These are phyloP conservation scores for Phytophthora multivora DNA, from an alignment of 352 stramenopile genomes.

Conservation along the genomic window DNA sequence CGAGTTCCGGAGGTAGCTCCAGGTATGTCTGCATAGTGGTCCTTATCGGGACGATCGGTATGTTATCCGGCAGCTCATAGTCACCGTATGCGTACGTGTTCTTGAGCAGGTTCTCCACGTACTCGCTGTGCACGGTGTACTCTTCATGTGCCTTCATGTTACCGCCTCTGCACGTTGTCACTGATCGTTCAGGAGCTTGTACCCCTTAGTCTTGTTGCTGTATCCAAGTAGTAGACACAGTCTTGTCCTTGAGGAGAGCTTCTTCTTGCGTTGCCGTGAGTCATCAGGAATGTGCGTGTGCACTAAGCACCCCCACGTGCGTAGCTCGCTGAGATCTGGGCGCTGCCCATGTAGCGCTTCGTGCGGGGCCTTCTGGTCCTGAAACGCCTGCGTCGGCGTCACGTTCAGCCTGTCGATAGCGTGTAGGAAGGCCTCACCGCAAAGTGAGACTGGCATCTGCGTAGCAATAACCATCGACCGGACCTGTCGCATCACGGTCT, in stretches of 20 bases:
- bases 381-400: background rate
- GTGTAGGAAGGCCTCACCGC: too few relatives aligned
- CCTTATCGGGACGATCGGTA: slow-evolving; percentile 7
- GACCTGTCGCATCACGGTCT: background rate
- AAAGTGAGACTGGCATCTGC: background rate
- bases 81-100: background rate
- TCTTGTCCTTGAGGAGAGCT: slow-evolving; percentile 1
- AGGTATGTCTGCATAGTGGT: slow-evolving; percentile 8
- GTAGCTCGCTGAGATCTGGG: background rate
- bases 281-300: slow-evolving; percentile 6
- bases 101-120: too few relatives aligned
- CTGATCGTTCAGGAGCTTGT: slow-evolving; percentile 11
- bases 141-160: slow-evolving; percentile 3
- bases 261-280: slow-evolving; percentile 2
- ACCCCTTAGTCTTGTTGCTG: background rate
- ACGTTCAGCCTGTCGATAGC: background rate
- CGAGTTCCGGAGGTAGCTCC: background rate
- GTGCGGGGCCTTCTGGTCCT: slow-evolving; percentile 1
- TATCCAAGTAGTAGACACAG: background rate
- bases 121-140: slow-evolving; percentile 1
- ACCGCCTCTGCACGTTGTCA: background rate
- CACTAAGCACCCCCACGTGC: slow-evolving; percentile 5
- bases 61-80: background rate
- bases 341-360: background rate
- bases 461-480: background rate